Conservation (phyloP, 2,329 filamentous ascomycete genomes). For the Sporothrix mexicana region DNA sequence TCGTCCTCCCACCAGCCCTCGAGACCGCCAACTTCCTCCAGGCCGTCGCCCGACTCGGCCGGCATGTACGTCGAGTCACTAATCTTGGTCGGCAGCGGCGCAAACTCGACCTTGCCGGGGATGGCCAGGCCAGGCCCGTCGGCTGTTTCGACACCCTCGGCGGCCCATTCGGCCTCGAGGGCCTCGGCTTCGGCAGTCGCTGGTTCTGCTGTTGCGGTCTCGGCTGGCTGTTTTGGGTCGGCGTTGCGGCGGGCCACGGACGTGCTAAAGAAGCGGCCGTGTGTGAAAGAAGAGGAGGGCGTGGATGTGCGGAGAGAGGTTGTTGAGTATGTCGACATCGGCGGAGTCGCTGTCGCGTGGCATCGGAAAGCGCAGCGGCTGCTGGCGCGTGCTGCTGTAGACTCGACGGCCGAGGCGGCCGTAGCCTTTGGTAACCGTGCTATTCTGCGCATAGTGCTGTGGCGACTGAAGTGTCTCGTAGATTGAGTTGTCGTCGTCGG, state of each 20-base stretch:
- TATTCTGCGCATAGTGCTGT: conserved; percentile 51
- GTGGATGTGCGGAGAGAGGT: neutral
- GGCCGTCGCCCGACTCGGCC: conserved; percentile 52
- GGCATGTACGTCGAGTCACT: conserved; percentile 53
- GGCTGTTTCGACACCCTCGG: neutral
- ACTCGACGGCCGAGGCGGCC: neutral
- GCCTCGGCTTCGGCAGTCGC: neutral
- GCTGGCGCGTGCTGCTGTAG: conserved; percentile 9
- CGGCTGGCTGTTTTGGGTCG: neutral
- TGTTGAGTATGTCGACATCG: neutral
- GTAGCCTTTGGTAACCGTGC: conserved; percentile 43
- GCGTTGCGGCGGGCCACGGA: conserved; percentile 1
- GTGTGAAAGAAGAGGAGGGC: neutral
- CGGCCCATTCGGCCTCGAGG: neutral
- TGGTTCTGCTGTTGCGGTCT: neutral
- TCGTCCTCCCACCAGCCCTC: conserved; percentile 60
- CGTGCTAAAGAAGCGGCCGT: conserved; percentile 24
- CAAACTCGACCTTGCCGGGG: conserved; percentile 39
- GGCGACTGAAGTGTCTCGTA: neutral
- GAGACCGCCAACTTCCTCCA: conserved; percentile 56
- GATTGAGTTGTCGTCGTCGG: neutral
- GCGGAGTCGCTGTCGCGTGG: conserved; percentile 10
- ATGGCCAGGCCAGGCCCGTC: conserved; percentile 38
- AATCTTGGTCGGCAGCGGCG: conserved; percentile 43
- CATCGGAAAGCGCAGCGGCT: conserved; percentile 25